Evolutionary conservation across 179 eudicot species (phyloP).

Genomic region (Gypsophila paniculata): DNA sequence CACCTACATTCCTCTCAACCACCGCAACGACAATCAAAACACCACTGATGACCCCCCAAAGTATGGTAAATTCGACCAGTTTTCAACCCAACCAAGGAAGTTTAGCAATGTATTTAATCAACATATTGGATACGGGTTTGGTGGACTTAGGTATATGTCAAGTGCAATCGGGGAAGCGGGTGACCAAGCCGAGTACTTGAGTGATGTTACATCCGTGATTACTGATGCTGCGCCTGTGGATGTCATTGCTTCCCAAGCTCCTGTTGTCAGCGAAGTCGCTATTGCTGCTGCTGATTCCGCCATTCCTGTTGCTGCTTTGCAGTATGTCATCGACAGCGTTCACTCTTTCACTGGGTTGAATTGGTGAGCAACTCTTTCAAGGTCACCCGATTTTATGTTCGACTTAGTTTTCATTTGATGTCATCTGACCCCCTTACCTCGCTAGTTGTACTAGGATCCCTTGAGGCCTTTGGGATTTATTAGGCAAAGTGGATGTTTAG

Average conservation of each 20-base stretch:
- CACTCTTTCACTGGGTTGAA: constrained; percentile 60
- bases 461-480: too few relatives aligned
- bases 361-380: constrained; percentile 49
- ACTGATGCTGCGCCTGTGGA: constrained; percentile 44
- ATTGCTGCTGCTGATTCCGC: constrained; percentile 90
- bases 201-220: constrained; percentile 50
- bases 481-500: too few relatives aligned
- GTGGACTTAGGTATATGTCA: constrained; percentile 51
- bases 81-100: constrained; percentile 22
- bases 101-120: constrained; percentile 24
- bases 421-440: too few relatives aligned
- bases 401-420: too few relatives aligned
- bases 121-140: constrained; percentile 24
- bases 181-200: constrained; percentile 38
- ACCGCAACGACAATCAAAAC: constrained; percentile 18
- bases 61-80: constrained; percentile 10
- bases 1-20: constrained; percentile 35
- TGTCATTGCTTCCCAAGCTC: constrained; percentile 44
- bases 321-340: constrained; percentile 69
- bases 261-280: constrained; percentile 65
- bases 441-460: too few relatives aligned
- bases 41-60: neutral
- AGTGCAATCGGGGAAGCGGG: constrained; percentile 39
- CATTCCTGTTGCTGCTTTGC: constrained; percentile 70
- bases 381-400: too few relatives aligned